Percentiles rank a stretch among this genome's conserved stretches.
phyloP scores from a whole-genome alignment of 805 yeast genomes.

The Ogataea glucozyma region DNA sequence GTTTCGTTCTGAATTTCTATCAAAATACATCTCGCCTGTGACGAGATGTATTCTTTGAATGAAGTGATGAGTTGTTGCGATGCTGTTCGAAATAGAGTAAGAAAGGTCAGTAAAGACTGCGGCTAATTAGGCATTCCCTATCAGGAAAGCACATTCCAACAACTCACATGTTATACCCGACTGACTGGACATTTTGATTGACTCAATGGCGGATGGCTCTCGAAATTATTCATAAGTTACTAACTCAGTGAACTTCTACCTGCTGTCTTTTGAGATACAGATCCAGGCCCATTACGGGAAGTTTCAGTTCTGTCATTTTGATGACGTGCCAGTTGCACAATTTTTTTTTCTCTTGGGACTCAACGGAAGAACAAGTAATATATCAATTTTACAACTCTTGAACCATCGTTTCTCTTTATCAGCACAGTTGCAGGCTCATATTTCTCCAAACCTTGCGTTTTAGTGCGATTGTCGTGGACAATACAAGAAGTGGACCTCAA shows the following conservation, averaged over 20 bases:
- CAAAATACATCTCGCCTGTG: slow-evolving; percentile 32
- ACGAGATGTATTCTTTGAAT: slow-evolving; percentile 45
- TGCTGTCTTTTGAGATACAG: too few relatives aligned
- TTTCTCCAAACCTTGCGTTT: neutral
- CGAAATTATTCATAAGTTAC: too few relatives aligned
- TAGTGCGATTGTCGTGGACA: slow-evolving; percentile 3
- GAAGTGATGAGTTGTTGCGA: slow-evolving; percentile 44
- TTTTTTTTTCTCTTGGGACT: slow-evolving; percentile 5
- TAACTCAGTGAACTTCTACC: too few relatives aligned
- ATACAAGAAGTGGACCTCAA: slow-evolving; percentile 1
- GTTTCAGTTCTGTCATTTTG: neutral
- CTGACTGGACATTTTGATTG: slow-evolving; percentile 61
- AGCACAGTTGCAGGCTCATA: neutral
- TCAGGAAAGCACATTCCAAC: too few relatives aligned
- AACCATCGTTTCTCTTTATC: neutral
- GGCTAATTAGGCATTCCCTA: too few relatives aligned
- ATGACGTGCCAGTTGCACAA: neutral
- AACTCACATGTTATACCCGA: slow-evolving; percentile 55
- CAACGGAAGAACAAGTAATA: slow-evolving; percentile 20
- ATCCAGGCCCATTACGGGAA: too few relatives aligned
- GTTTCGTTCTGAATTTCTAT: slow-evolving; percentile 31
- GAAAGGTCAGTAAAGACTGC: too few relatives aligned
- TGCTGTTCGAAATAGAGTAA: slow-evolving; percentile 31
- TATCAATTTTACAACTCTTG: too few relatives aligned
- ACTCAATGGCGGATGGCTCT: too few relatives aligned